A percentile compares a stretch with the other conserved stretches of the same genome.
Evolutionary conservation across 805 yeast genomes (phyloP).

Genomic region (Saturnispora ahearnii): DNA sequence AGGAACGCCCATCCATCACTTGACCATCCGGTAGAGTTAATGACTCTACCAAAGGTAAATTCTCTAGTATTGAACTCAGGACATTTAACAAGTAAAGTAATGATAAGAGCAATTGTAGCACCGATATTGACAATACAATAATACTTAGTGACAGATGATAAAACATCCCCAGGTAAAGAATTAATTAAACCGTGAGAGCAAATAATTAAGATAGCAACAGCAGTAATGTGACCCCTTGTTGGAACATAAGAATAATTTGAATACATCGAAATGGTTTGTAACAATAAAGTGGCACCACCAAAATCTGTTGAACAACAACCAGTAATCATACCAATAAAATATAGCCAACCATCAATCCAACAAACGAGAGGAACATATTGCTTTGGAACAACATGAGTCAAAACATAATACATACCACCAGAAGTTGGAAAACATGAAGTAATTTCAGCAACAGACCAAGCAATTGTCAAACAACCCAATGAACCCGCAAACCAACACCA

Average conservation of each 20-base stretch:
- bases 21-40: constrained; percentile 43
- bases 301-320: constrained; percentile 46
- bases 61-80: constrained; percentile 35
- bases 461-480: constrained; percentile 44
- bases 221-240: constrained; percentile 38
- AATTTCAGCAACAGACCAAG: constrained; percentile 41
- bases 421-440: constrained; percentile 46
- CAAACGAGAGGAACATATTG: constrained; percentile 42
- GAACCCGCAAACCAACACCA: constrained; percentile 58
- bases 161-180: constrained; percentile 41
- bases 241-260: constrained; percentile 31
- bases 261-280: constrained; percentile 37
- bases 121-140: constrained; percentile 43
- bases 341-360: constrained; percentile 47
- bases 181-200: constrained; percentile 41
- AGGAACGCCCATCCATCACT: constrained; percentile 48
- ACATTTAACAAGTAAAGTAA: constrained; percentile 48
- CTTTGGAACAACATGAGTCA: constrained; percentile 41
- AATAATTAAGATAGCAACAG: constrained; percentile 42
- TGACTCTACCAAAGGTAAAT: constrained; percentile 40
- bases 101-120: constrained; percentile 39
- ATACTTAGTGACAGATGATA: constrained; percentile 42
- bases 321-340: constrained; percentile 39
- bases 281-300: constrained; percentile 41
- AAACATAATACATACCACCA: constrained; percentile 43